Percentiles rank a stretch among this genome's conserved stretches.
These are phyloP conservation scores for Acanthamoeba culbertsoni DNA, from an alignment of 208 protist species.

Conservation along the genomic window DNA sequence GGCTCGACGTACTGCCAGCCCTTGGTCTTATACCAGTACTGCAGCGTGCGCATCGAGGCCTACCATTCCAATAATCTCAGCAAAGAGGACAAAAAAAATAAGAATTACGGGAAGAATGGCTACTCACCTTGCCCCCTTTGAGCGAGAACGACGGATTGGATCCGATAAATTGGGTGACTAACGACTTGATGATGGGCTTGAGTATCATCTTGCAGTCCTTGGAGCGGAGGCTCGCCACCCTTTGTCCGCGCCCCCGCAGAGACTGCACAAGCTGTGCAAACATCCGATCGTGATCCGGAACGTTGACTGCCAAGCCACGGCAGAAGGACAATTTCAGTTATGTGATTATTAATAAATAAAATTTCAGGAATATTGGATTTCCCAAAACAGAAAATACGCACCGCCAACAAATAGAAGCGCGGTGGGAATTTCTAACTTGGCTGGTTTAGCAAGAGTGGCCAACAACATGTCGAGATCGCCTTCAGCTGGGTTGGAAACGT, in stretches of 20 bases:
- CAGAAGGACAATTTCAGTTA: too few species aligned
- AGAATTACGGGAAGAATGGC: not conserved
- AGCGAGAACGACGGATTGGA: not conserved
- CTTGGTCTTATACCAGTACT: slow-evolving; percentile 35
- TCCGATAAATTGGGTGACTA: not conserved
- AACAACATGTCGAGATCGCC: not conserved
- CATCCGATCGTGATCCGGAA: slow-evolving; percentile 10
- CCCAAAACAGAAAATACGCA: not conserved
- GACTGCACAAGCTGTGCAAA: not conserved
- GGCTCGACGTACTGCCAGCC: not conserved
- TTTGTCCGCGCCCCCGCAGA: not conserved
- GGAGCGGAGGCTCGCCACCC: slow-evolving; percentile 5
- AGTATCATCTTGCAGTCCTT: slow-evolving; percentile 38
- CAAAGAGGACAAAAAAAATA: not conserved
- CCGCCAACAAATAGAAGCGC: not conserved
- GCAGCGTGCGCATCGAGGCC: not conserved
- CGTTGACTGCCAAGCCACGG: slow-evolving; percentile 29
- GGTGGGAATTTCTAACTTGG: slow-evolving; percentile 1
- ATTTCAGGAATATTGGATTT: too few species aligned
- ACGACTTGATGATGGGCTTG: slow-evolving; percentile 10
- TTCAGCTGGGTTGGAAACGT: not conserved
- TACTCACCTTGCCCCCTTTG: not conserved
- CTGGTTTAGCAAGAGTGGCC: not conserved
- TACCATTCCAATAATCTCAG: too few species aligned
- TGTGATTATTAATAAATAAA: too few species aligned